Conservation (phyloP, 2,329 filamentous ascomycete genomes). For the Neonectria punicea region DNA sequence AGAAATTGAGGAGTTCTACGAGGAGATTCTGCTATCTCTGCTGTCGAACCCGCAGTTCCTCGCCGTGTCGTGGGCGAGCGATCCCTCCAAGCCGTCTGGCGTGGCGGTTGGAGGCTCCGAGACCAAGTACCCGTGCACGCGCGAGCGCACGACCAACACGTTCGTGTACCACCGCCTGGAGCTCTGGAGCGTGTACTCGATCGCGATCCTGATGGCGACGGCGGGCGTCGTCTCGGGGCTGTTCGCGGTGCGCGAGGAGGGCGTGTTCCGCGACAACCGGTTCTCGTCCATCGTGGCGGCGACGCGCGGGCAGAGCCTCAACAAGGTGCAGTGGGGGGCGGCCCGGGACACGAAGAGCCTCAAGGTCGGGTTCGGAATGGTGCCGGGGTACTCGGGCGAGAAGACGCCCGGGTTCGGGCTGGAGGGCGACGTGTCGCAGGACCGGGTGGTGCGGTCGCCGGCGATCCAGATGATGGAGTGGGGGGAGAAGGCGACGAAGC, state of each 20-base stretch:
- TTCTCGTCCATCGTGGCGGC: conserved; percentile 42
- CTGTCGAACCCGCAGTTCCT: conserved; percentile 41
- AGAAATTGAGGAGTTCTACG: conserved; percentile 38
- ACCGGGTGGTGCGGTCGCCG: conserved; percentile 37
- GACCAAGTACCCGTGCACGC: conserved; percentile 30
- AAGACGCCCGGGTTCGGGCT: conserved; percentile 38
- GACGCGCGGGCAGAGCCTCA: conserved; percentile 36
- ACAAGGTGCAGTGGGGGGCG: conserved; percentile 38
- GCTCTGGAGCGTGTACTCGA: conserved; percentile 38
- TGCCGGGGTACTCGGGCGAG: conserved; percentile 35
- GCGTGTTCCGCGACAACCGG: conserved; percentile 37
- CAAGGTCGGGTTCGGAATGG: conserved; percentile 40
- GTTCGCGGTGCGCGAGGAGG: conserved; percentile 37
- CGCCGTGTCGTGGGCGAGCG: conserved; percentile 37
- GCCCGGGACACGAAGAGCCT: conserved; percentile 29
- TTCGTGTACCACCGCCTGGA: conserved; percentile 36
- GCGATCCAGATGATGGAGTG: conserved; percentile 37
- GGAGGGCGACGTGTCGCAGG: conserved; percentile 41
- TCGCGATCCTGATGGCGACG: conserved; percentile 37
- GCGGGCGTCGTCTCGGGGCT: conserved; percentile 35
- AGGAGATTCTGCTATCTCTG: conserved; percentile 40
- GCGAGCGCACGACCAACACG: conserved; percentile 33
- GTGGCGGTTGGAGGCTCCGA: conserved; percentile 11
- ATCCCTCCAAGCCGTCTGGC: conserved; percentile 31
- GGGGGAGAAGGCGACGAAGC: conserved; percentile 33